A percentile compares a stretch with the other conserved stretches of the same genome.
phyloP scores from a whole-genome alignment of 2,329 filamentous ascomycete species.

The Diaporthe helianthi region DNA sequence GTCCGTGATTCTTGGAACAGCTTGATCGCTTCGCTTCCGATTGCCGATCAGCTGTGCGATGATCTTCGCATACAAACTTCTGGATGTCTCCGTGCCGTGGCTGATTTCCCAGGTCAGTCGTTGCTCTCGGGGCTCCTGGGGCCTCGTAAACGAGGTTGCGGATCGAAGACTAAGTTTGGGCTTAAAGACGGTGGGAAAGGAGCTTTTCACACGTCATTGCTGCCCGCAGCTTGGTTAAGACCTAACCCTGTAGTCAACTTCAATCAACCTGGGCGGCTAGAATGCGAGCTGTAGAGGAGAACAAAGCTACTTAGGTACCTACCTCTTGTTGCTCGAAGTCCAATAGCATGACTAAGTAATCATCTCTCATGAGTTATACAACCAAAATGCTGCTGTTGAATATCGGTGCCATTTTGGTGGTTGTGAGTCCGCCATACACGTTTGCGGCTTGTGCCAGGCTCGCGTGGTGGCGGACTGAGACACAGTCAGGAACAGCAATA shows the following conservation, averaged over 20 bases:
- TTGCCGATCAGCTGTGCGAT: neutral
- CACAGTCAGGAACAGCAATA: neutral
- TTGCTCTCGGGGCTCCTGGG: neutral
- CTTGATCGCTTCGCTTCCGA: neutral
- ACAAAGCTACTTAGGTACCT: too few species aligned
- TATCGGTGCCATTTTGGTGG: neutral
- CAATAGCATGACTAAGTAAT: neutral
- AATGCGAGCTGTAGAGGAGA: neutral
- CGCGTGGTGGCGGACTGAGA: constrained; percentile 19
- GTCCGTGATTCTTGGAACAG: neutral
- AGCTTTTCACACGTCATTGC: constrained; percentile 8
- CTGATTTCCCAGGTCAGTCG: neutral
- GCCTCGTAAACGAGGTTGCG: constrained; percentile 7
- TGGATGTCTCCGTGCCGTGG: neutral
- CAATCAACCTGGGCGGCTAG: neutral
- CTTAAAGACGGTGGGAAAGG: constrained; percentile 1
- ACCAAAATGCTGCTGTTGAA: neutral
- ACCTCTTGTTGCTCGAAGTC: neutral
- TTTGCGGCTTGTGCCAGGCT: neutral
- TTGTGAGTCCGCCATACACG: neutral
- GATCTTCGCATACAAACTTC: neutral
- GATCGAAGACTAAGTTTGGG: neutral
- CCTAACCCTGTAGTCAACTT: constrained; percentile 14
- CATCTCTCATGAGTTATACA: neutral
- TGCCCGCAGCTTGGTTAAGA: neutral